Base-by-base conservation (phyloP, 2,329 filamentous ascomycete genomes). In the Scleromitrula shiraiana region DNA sequence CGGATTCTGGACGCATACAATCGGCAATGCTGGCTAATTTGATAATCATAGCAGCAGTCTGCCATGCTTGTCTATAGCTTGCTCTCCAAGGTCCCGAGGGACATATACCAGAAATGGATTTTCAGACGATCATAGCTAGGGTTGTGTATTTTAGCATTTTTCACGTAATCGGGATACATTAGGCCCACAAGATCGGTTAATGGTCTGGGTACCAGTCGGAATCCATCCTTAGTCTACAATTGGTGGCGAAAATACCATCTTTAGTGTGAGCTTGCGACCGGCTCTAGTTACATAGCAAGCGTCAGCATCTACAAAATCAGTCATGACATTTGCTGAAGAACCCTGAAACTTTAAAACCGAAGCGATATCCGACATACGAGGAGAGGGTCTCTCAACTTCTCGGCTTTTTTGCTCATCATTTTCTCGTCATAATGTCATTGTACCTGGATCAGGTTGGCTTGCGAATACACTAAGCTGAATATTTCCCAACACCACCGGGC, bases 131-230 rank as follows among this genome's bases (percentile, higher is more conserved):
- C 35, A 41, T 41, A 24, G n/a, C 6, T 24, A 41, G 12, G 26
- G 20, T 26, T 23, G 38, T 23, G 17, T 27, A 20, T 26, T 40
- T 38, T 26, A 41, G 30, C 4, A 19, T 14, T 20, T 32, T 37
- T n/a, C 19, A 46, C 26, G 44, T 46, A 46, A 46, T 26, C 26
- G 23, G 12, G 38, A 23, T 46, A n/a, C 44, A 41, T 20, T 19
- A 32, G 29, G 19, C n/a, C 26, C 14, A 12, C 23, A 40, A 32
- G 5, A 20, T n/a, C 14, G 44, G 22, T 15, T 7, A 30, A 41
- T 15, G 30, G 9, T 5, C 20, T 41, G 15, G 26, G 26, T 46
- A 5, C 36, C 36, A 46, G 26, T 24, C 44, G 35, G 36, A 41
- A 30, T 22, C 7, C 12, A 24, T 12, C 36, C 36, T 19, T 20